A percentile compares a stretch with the other conserved stretches of the same genome.
Conservation (phyloP, 1,139 yeast species). For the Komagataea norvegica region DNA sequence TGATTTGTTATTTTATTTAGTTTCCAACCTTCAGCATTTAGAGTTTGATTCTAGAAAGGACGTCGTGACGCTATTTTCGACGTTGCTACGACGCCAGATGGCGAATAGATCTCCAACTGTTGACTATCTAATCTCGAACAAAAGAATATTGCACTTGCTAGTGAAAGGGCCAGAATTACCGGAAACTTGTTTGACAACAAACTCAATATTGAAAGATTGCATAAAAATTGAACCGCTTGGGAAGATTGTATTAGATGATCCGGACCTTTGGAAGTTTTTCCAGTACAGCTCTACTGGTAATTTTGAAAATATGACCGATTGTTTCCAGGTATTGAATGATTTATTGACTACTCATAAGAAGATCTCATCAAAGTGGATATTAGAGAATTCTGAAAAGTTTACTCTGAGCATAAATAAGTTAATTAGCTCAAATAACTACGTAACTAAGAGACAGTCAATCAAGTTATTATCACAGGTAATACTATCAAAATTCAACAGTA, state of each 20-base stretch:
- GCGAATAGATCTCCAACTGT: constrained; percentile 82
- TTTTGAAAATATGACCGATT: constrained; percentile 88
- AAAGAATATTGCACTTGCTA: constrained; percentile 60
- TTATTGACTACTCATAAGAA: constrained; percentile 65
- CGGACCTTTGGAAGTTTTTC: constrained; percentile 77
- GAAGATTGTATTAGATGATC: constrained; percentile 50
- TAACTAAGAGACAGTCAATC: constrained; percentile 86
- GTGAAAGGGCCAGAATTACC: constrained; percentile 66
- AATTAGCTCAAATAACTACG: constrained; percentile 76
- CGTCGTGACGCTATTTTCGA: constrained; percentile 66
- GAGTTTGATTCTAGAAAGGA: constrained; percentile 91
- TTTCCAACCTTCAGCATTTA: constrained; percentile 53
- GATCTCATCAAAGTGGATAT: constrained; percentile 55
- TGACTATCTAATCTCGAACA: constrained; percentile 62
- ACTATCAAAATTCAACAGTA: constrained; percentile 67
- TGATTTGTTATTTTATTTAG: constrained; percentile 60
- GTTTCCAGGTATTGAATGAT: constrained; percentile 73
- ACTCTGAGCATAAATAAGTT: constrained; percentile 59
- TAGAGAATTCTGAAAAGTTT: constrained; percentile 50
- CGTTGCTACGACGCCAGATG: constrained; percentile 73
- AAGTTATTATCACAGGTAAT: constrained; percentile 73
- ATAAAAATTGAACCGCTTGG: constrained; percentile 73
- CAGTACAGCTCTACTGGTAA: constrained; percentile 68
- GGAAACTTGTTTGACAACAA: constrained; percentile 71
- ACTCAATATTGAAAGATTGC: constrained; percentile 81